phyloP scores from a whole-genome alignment of 2,329 filamentous ascomycete species.

The Aciculosporium take region DNA sequence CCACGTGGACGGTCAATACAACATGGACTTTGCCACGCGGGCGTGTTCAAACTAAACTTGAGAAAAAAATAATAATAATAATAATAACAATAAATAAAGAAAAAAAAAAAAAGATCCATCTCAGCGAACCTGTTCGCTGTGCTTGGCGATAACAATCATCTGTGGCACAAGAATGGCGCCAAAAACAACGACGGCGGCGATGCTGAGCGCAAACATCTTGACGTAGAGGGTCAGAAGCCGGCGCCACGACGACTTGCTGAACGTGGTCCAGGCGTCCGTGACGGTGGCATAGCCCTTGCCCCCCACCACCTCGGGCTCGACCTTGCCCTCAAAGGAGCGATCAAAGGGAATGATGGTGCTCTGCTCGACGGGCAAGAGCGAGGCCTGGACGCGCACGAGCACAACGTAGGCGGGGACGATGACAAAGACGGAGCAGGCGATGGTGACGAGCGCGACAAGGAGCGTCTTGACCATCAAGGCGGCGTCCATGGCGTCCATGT shows the following conservation, averaged over 20 bases:
- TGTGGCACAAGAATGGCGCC: slow-evolving; percentile 34
- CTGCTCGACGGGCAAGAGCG: slow-evolving; percentile 65
- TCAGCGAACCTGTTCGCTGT: slow-evolving; percentile 4
- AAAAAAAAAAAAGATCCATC: neutral
- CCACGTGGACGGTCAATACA: too few species aligned
- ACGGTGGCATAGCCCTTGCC: slow-evolving; percentile 59
- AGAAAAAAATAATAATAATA: neutral
- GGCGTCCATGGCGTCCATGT: slow-evolving; percentile 16
- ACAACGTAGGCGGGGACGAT: slow-evolving; percentile 64
- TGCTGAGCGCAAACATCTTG: slow-evolving; percentile 50
- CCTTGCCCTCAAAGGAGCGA: slow-evolving; percentile 65
- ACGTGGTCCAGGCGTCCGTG: slow-evolving; percentile 64
- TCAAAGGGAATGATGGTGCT: slow-evolving; percentile 85
- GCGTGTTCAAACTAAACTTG: too few species aligned
- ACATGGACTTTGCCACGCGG: too few species aligned
- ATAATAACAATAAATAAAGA: neutral
- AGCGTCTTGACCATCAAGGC: slow-evolving; percentile 25
- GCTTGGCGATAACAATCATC: slow-evolving; percentile 26
- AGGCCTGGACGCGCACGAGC: slow-evolving; percentile 73
- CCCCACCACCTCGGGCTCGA: slow-evolving; percentile 59
- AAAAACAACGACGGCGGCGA: slow-evolving; percentile 33
- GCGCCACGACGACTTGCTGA: slow-evolving; percentile 56
- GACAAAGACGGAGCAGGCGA: slow-evolving; percentile 44
- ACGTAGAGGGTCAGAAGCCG: slow-evolving; percentile 60
- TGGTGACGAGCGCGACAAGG: slow-evolving; percentile 28